Percentiles rank a stretch among this genome's conserved stretches.
These are phyloP conservation scores for Stereum hirsutum DNA, from an alignment of 1,284 basidiomycete species.

Conservation along the genomic window DNA sequence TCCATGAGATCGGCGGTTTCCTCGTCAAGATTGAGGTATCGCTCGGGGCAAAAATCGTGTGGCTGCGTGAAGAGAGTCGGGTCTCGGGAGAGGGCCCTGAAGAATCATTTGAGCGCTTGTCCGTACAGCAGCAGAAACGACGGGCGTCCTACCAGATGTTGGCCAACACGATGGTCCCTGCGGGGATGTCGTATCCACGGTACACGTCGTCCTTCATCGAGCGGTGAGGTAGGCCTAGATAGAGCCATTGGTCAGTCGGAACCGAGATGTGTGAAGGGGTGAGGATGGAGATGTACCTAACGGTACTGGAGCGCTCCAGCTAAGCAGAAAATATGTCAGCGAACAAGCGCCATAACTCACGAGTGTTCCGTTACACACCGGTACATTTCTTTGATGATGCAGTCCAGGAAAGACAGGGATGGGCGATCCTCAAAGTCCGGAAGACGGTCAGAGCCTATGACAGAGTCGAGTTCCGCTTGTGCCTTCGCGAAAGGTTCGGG, in stretches of 20 bases:
- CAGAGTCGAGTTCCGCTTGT: constrained; percentile 25
- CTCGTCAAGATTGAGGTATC: constrained; percentile 16
- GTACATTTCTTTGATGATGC: constrained; percentile 18
- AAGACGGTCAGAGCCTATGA: constrained; percentile 19
- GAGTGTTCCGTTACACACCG: constrained; percentile 8
- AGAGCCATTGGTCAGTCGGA: background rate
- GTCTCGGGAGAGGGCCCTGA: constrained; percentile 23
- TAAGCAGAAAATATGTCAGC: background rate
- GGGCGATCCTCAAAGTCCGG: constrained; percentile 20
- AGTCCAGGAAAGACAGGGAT: constrained; percentile 24
- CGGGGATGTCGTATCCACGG: constrained; percentile 12
- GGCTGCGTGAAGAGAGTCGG: constrained; percentile 16
- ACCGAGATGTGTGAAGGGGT: background rate
- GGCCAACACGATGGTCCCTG: constrained; percentile 9
- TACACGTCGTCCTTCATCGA: constrained; percentile 12
- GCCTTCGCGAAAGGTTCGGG: constrained; percentile 23
- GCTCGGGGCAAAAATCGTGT: constrained; percentile 20
- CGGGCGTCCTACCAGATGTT: constrained; percentile 11
- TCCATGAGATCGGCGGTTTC: constrained; percentile 5
- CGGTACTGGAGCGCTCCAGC: constrained; percentile 12
- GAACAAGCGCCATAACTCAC: background rate
- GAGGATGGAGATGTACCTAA: constrained; percentile 6
- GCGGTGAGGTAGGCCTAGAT: constrained; percentile 12
- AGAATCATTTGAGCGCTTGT: background rate
- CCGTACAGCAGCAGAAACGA: background rate